Conservation (phyloP, 805 yeast species). For the Priceomyces melissophilus region DNA sequence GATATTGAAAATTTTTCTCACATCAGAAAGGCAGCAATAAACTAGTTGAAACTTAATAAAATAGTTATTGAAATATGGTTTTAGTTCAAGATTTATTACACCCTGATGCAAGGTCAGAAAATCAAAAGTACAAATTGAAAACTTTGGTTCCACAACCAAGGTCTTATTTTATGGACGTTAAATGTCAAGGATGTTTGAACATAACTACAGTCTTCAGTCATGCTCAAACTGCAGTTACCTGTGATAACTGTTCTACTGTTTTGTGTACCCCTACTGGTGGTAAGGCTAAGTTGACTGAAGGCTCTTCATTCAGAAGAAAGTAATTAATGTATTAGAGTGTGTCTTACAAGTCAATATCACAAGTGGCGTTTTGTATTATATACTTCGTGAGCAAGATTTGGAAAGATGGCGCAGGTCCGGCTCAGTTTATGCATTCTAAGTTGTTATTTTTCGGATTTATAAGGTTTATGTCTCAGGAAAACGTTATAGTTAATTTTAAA, state of each 20-base stretch:
- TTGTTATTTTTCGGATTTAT: conserved; percentile 1
- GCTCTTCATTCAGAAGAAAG: conserved; percentile 41
- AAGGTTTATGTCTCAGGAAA: conserved; percentile 1
- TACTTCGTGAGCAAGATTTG: conserved; percentile 1
- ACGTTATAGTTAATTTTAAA: neutral
- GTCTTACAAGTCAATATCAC: conserved; percentile 1
- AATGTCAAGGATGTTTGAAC: conserved; percentile 41
- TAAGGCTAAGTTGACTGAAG: conserved; percentile 43
- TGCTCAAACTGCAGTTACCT: conserved; percentile 42
- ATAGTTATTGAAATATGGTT: conserved; percentile 21
- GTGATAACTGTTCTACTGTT: conserved; percentile 39
- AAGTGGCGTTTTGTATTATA: conserved; percentile 3
- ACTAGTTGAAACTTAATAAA: neutral
- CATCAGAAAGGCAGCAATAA: neutral
- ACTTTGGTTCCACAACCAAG: conserved; percentile 40
- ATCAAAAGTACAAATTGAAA: conserved; percentile 36
- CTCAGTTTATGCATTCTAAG: conserved; percentile 1
- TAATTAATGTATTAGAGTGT: conserved; percentile 12
- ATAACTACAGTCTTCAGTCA: conserved; percentile 41
- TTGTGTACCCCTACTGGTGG: conserved; percentile 43
- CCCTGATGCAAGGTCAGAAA: conserved; percentile 38
- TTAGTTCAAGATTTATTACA: conserved; percentile 43
- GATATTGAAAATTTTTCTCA: conserved; percentile 8
- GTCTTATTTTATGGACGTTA: conserved; percentile 42
- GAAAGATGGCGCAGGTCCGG: conserved; percentile 1